A percentile compares a stretch with the other conserved stretches of the same genome.
phyloP scores from a whole-genome alignment of 805 yeast species.

The Suhomyces pyralidae region DNA sequence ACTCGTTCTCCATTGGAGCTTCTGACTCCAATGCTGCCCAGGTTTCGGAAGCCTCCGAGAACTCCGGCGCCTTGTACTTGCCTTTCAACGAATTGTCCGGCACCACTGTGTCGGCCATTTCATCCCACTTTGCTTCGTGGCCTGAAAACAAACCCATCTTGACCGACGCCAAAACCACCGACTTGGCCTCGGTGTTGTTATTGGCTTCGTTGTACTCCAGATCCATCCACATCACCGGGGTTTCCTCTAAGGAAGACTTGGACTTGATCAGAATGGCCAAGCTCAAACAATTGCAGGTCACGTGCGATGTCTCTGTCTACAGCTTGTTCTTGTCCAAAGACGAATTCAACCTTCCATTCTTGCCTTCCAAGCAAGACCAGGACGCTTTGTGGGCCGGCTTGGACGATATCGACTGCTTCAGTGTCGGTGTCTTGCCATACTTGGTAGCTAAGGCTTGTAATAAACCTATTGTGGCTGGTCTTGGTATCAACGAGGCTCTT shows the following conservation, averaged over 20 bases:
- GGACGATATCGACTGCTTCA: constrained; percentile 75
- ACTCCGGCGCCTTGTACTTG: constrained; percentile 76
- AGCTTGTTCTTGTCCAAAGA: constrained; percentile 73
- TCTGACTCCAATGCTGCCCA: constrained; percentile 63
- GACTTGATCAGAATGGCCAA: constrained; percentile 82
- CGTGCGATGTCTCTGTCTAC: constrained; percentile 85
- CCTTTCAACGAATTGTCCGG: constrained; percentile 72
- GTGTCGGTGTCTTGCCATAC: constrained; percentile 78
- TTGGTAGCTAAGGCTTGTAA: constrained; percentile 65
- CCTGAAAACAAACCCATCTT: constrained; percentile 79
- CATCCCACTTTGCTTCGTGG: constrained; percentile 81
- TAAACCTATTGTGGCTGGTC: constrained; percentile 60
- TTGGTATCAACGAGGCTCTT: constrained; percentile 75
- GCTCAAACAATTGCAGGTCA: constrained; percentile 74
- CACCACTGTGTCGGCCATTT: constrained; percentile 71
- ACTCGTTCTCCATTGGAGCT: constrained; percentile 79
- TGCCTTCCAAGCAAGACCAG: constrained; percentile 82
- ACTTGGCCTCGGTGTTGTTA: constrained; percentile 86
- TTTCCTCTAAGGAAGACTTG: constrained; percentile 76
- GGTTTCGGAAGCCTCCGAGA: constrained; percentile 57
- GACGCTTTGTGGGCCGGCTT: constrained; percentile 76
- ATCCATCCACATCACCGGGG: constrained; percentile 85
- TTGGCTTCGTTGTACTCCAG: constrained; percentile 85
- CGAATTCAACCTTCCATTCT: constrained; percentile 64
- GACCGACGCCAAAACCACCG: constrained; percentile 89